A percentile compares a stretch with the other conserved stretches of the same genome.
These are phyloP conservation scores for Trichomonas gallinae DNA, from an alignment of 208 protist species.

Conservation along the genomic window DNA sequence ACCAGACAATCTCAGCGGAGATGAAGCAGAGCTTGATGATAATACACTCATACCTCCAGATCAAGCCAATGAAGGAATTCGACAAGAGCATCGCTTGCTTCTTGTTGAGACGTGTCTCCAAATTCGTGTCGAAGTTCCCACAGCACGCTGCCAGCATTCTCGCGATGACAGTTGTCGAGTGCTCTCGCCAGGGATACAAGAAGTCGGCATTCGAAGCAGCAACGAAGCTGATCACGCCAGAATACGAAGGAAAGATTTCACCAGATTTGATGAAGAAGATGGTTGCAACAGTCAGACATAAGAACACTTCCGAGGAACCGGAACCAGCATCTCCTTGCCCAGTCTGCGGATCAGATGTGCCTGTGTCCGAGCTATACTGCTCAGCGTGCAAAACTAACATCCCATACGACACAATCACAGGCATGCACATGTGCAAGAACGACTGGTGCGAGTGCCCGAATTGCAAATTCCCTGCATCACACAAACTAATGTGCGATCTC, in stretches of 20 bases:
- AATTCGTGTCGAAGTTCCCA: neutral
- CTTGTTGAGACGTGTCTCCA: neutral
- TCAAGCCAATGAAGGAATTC: neutral
- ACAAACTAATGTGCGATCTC: neutral
- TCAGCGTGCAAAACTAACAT: neutral
- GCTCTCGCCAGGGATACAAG: neutral
- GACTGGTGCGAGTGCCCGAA: neutral
- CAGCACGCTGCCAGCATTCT: neutral
- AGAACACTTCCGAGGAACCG: neutral
- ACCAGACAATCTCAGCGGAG: neutral
- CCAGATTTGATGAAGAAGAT: neutral
- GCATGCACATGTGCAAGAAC: neutral
- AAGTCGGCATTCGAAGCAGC: neutral
- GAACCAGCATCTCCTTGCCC: neutral
- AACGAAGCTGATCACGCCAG: neutral
- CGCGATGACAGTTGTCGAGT: neutral
- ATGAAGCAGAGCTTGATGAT: neutral
- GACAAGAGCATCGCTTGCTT: neutral
- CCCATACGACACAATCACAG: neutral
- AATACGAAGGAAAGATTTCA: conserved; percentile 2
- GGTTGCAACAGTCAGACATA: neutral
- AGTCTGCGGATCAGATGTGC: neutral
- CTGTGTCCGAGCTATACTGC: neutral
- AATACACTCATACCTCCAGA: neutral
- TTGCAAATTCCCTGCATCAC: neutral